Evolutionary conservation across 2,329 filamentous ascomycete genomes (phyloP), one percentile per base, ranked within the genome.

Genomic region (Mollisiaceae sp.): DNA sequence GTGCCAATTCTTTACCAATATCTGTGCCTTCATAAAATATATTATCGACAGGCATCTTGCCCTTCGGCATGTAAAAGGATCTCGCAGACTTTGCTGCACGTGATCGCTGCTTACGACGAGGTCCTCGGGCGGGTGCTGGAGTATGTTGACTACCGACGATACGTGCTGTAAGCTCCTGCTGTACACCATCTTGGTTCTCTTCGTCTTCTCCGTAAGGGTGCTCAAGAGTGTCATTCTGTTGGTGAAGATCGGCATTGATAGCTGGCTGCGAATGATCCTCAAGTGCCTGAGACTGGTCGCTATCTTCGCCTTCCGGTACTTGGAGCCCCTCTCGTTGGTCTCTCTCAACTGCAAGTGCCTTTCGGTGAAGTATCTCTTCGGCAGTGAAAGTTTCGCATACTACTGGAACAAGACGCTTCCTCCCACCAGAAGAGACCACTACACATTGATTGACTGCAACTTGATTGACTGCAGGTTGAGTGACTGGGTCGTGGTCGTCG

Each of bases 11-110:
- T 63, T 77, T 66, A 64, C 75, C 75, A 41, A 75, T 65, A 14
- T 58, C 39, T 39, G 67, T 64, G 18, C 67, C 69, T 8, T 63
- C 62, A 63, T 82, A 83, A 70, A 83, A 83, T 5, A 83, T 63
- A 57, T 78, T 73, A 57, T 80, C 75, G 5, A 78, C 71, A 27
- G 73, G 69, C n/a, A 81, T 63, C 36, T 75, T 76, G n/a, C 73
- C 63, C 20, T 73, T 75, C 0, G 79, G 78, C 36, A 82, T 75
- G 14, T 54, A 54, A 12, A 54, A 54, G 4, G 50, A 32, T 35
- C 50, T 27, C 14, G 50, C 22, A 15, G 24, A 5, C 15, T 27
- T 18, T 18, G 14, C 32, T 11, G 24, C 27, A 32, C 12, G 9
- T n/a, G 14, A 4, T 18, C 32, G 24, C 15, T 54, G 50, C 14